Base-by-base conservation (phyloP, 495 filamentous ascomycete species). In the Clavariopsis aquatica region DNA sequence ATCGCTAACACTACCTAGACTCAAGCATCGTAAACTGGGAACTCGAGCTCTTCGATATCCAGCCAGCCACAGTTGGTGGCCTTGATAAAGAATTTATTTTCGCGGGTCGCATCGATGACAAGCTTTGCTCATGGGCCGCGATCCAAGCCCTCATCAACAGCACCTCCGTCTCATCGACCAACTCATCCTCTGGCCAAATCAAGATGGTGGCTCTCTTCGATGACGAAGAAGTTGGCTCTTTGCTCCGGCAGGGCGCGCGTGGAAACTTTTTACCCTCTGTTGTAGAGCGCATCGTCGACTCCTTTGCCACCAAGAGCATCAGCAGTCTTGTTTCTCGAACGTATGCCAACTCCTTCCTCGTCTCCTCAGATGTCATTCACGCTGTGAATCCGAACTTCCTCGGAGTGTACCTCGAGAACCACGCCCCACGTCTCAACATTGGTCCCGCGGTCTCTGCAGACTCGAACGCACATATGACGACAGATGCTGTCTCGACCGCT, bases 321-420 rank as follows among this genome's bases (percentile, higher is more conserved):
- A 65, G 72, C 46, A 88, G 91, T 56, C 70, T 93, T 43, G 70
- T 96, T 45, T 84, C 87, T 22, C 91, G 89, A 68, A 95, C 92
- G 15, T 93, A 92, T 66, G 94, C 94, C 51, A 92, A 91, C 77
- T 92, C 89, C 57, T 98, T 96, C 83, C 79, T 98, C 59, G 83
- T 97, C 61, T 94, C 90, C 7, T 91, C 91, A 4, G 94, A 98
- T 73, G 94, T 98, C 60, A 92, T 86, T 10, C 94, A 98, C 76
- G 92, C 94, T 52, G 89, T 93, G 1, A 93, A 98, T 80, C 94
- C 94, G 62, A 98, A 97, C 79, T 96, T 93, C 82, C 77, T 89
- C 0, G 76, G 77, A 60, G 83, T 83, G 24, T 97, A 97, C 78
- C 87, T 96, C 2, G 80, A 88, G 54, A 87, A 89, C 69, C 94